Conservation (phyloP, 208 protist species). For the Acanthamoeba sp. region DNA sequence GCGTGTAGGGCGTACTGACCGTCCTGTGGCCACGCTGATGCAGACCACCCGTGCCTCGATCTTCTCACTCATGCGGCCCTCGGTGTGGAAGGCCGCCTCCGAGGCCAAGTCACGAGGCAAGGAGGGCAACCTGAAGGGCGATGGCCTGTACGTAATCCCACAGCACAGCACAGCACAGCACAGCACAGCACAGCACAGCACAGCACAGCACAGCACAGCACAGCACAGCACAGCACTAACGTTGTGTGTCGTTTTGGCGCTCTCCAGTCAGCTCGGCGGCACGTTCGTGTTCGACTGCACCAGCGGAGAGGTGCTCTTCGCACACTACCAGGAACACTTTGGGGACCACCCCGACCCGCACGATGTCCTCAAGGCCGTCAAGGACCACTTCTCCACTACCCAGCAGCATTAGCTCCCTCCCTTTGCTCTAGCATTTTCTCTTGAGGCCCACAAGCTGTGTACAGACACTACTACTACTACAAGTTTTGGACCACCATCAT, state of each 20-base stretch:
- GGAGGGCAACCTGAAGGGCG: not conserved
- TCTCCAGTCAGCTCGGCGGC: constrained; percentile 22
- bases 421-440: too few species aligned
- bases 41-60: not conserved
- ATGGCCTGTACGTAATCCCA: not conserved
- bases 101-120: not conserved
- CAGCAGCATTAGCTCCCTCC: too few species aligned
- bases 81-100: constrained; percentile 11
- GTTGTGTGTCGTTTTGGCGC: too few species aligned
- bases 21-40: not conserved
- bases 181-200: too few species aligned
- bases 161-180: too few species aligned
- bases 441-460: too few species aligned
- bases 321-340: constrained; percentile 10
- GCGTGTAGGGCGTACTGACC: not conserved
- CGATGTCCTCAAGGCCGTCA: not conserved
- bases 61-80: not conserved
- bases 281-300: constrained; percentile 30
- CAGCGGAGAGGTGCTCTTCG: constrained; percentile 29
- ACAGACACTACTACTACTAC: too few species aligned
- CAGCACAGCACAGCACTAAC: too few species aligned
- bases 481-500: too few species aligned
- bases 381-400: not conserved
- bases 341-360: constrained; percentile 3
- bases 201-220: too few species aligned